Evolutionary conservation across 2,329 filamentous ascomycete species (phyloP), one percentile per base, ranked within the genome.

Genomic region (Cryphonectria carpinicola): DNA sequence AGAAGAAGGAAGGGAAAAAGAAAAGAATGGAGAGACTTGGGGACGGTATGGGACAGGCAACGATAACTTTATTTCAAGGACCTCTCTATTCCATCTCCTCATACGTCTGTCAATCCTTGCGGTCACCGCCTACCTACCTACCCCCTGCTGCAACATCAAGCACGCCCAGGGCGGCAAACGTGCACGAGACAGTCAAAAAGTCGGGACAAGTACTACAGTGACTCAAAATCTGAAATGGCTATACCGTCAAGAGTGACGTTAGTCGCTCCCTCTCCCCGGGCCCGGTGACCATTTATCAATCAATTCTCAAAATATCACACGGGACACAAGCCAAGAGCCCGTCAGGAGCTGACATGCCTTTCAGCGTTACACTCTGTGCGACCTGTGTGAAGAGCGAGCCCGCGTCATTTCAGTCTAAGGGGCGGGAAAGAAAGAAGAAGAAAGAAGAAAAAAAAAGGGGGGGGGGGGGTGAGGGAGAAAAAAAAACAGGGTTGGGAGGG

Each of bases 301-400:
- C 28, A 35, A 13, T 8, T 58, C 28, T 32, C 25, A 14, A 19
- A 19, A 17, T 22, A 58, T 19, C 25, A 32, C 14, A 19, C 25
- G 28, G 54, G 25, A 11, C 25, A 49, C 46, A n/a, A 7, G 46
- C 22, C 22, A n/a, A n/a, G 7, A 4, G 46, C 25, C 28, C 41
- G 49, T 46, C 19, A 35, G 43, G 43, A 28, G 60, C 65, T 67
- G 52, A 61, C 65, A 61, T 67, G 54, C 65, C 28, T 67, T 49
- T 25, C 39, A 61, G 39, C 32, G 54, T 49, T 49, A 60, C 65
- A 61, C 65, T 14, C 35, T 22, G 65, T 67, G 28, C 54, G 39
- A 35, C 52, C 52, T n/a, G 7, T 19, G 19, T 17, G 43, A 54
- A 41, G 32, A 65, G 41, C n/a, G 28, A 39, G 25, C 43, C 41